These are phyloP conservation scores for Inonotus hispidus DNA, from an alignment of 1,284 basidiomycete genomes.

Conservation along the genomic window DNA sequence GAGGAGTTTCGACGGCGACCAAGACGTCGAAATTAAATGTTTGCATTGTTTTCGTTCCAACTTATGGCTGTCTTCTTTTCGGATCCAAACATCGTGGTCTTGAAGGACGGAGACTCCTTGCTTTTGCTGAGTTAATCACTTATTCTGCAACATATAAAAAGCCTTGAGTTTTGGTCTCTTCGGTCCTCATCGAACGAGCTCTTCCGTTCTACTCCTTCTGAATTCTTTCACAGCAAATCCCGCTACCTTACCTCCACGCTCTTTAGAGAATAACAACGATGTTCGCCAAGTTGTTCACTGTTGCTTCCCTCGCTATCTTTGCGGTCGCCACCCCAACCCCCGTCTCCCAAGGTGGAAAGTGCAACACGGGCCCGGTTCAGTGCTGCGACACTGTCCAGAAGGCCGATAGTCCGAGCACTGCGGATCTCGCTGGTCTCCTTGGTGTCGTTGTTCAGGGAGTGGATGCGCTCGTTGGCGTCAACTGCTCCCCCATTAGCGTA, in stretches of 20 bases:
- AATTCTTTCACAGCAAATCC: no score
- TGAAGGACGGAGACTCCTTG: neutral
- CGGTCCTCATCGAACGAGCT: neutral
- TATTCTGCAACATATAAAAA: neutral
- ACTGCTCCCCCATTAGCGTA: constrained; percentile 21
- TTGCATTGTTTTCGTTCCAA: neutral
- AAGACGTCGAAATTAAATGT: neutral
- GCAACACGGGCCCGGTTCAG: constrained; percentile 14
- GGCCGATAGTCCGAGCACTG: neutral
- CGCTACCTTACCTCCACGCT: neutral
- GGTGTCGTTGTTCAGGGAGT: constrained; percentile 19
- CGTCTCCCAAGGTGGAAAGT: neutral
- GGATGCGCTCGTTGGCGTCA: constrained; percentile 19
- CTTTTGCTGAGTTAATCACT: neutral
- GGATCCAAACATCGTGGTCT: neutral
- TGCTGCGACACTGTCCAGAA: constrained; percentile 12
- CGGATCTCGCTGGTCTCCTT: constrained; percentile 4
- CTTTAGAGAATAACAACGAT: constrained; percentile 1
- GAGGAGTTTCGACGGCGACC: neutral
- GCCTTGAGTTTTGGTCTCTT: neutral
- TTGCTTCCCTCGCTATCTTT: constrained; percentile 19
- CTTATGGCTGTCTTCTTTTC: neutral
- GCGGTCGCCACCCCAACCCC: constrained; percentile 15
- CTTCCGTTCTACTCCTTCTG: neutral
- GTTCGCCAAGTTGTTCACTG: constrained; percentile 16